phyloP scores from a whole-genome alignment of 768 basidiomycete genomes.

The Dioszegia aurantiaca region DNA sequence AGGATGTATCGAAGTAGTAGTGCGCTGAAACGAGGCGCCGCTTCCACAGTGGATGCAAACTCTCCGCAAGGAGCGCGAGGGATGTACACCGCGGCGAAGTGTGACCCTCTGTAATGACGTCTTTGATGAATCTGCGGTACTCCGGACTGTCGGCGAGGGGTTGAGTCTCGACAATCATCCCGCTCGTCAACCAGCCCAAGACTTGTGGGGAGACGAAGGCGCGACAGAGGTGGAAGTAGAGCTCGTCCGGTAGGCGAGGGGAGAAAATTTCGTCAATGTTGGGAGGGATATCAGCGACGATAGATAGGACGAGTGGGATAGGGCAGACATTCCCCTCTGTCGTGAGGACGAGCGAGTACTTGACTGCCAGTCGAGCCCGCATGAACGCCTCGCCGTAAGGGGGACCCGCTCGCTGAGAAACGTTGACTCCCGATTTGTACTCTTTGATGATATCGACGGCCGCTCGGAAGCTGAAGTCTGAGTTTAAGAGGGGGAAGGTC shows the following conservation, averaged over 20 bases:
- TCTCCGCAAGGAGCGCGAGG: constrained; percentile 79
- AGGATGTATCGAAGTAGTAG: constrained; percentile 57
- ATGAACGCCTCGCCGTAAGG: constrained; percentile 83
- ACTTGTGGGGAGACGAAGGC: constrained; percentile 85
- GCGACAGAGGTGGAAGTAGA: constrained; percentile 93
- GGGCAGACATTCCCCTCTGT: constrained; percentile 62
- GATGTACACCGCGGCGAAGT: constrained; percentile 89
- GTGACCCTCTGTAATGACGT: constrained; percentile 90
- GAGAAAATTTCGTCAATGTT: constrained; percentile 96
- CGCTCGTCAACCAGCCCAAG: constrained; percentile 89
- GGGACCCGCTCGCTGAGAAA: constrained; percentile 64
- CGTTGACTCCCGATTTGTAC: constrained; percentile 70
- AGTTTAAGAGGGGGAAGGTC: constrained; percentile 56
- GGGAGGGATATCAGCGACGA: constrained; percentile 66
- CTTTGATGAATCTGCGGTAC: constrained; percentile 90
- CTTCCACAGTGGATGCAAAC: constrained; percentile 75
- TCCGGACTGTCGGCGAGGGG: constrained; percentile 93
- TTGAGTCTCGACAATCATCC: constrained; percentile 71
- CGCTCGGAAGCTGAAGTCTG: constrained; percentile 46
- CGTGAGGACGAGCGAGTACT: constrained; percentile 82
- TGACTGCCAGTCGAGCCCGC: constrained; percentile 84
- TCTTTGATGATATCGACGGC: constrained; percentile 86
- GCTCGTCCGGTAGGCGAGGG: constrained; percentile 86
- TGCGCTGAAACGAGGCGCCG: constrained; percentile 63
- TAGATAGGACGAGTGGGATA: constrained; percentile 60